Evolutionary conservation across 2,329 filamentous ascomycete genomes (phyloP).

Genomic region (Thielaviopsis euricoi): DNA sequence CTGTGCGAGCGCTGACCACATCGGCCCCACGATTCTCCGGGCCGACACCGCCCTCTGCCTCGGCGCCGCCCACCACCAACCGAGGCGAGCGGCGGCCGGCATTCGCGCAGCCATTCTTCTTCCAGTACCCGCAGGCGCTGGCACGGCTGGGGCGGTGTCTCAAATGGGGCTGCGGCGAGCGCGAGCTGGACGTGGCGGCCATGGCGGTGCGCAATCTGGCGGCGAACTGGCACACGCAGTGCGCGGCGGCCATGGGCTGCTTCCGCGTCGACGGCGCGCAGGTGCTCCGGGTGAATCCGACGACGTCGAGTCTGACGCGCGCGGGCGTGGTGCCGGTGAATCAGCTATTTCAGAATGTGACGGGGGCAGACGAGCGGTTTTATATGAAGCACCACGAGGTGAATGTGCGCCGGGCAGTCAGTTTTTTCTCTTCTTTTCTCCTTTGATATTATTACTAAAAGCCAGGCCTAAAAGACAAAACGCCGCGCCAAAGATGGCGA

Average conservation of each 20-base stretch:
- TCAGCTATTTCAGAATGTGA: conserved; percentile 1
- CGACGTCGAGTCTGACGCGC: conserved; percentile 2
- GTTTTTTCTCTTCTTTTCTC: not conserved
- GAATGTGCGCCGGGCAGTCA: conserved; percentile 4
- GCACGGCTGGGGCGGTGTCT: conserved; percentile 8
- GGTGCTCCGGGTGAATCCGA: not conserved
- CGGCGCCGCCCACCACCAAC: too few relatives aligned
- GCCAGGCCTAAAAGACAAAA: not conserved
- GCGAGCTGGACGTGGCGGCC: conserved; percentile 1
- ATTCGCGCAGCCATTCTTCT: conserved; percentile 5
- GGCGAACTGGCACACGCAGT: conserved; percentile 2
- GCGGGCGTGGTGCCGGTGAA: conserved; percentile 1
- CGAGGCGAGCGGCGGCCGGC: not conserved
- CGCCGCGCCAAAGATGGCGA: conserved; percentile 3
- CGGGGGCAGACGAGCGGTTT: not conserved
- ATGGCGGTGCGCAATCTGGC: conserved; percentile 27
- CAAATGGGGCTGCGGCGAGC: conserved; percentile 10
- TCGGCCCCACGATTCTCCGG: too few relatives aligned
- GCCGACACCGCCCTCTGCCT: too few relatives aligned
- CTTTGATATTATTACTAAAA: too few relatives aligned
- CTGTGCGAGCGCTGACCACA: too few relatives aligned
- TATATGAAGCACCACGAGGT: conserved; percentile 4
- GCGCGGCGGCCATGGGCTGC: not conserved
- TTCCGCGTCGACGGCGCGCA: conserved; percentile 4
- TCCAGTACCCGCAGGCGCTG: conserved; percentile 4